Evolutionary conservation across 2,329 filamentous ascomycete species (phyloP).

Genomic region (Ceratocystiopsis sp.): DNA sequence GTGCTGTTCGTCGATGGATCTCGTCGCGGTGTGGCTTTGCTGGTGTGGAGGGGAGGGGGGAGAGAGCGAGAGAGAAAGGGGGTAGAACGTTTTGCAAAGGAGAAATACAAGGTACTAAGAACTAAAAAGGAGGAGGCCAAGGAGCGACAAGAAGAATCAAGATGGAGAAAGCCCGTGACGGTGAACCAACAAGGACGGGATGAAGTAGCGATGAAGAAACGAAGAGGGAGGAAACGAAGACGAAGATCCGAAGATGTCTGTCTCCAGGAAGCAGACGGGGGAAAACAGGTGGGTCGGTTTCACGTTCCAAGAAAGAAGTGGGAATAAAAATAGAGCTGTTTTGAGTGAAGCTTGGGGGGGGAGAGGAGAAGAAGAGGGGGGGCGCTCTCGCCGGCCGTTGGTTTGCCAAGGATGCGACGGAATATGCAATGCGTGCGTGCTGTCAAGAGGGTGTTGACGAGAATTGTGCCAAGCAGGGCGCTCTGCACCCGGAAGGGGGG

Average conservation of each 20-base stretch:
- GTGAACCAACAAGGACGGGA: background rate
- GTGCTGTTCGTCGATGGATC: too few relatives aligned
- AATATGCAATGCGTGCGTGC: too few relatives aligned
- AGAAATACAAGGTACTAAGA: background rate
- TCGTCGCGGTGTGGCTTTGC: too few relatives aligned
- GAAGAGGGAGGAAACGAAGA: background rate
- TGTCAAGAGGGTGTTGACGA: too few relatives aligned
- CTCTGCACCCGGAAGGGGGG: too few relatives aligned
- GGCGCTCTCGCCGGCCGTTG: background rate
- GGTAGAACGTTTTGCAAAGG: background rate
- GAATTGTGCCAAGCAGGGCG: too few relatives aligned
- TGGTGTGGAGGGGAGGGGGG: background rate
- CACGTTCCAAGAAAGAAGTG: too few relatives aligned
- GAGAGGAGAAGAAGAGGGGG: background rate
- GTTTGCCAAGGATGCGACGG: background rate
- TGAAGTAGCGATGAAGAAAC: background rate
- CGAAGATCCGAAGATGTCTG: too few relatives aligned
- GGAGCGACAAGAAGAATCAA: background rate
- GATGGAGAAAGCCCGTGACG: background rate
- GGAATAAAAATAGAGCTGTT: conserved; percentile 1
- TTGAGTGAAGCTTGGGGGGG: conserved; percentile 2
- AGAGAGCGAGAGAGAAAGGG: background rate
- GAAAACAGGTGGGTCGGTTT: background rate
- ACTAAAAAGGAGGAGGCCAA: background rate
- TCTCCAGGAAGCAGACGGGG: background rate